These are phyloP conservation scores for Eimeria brunetti DNA, from an alignment of 169 alveolate genomes.

Conservation along the genomic window DNA sequence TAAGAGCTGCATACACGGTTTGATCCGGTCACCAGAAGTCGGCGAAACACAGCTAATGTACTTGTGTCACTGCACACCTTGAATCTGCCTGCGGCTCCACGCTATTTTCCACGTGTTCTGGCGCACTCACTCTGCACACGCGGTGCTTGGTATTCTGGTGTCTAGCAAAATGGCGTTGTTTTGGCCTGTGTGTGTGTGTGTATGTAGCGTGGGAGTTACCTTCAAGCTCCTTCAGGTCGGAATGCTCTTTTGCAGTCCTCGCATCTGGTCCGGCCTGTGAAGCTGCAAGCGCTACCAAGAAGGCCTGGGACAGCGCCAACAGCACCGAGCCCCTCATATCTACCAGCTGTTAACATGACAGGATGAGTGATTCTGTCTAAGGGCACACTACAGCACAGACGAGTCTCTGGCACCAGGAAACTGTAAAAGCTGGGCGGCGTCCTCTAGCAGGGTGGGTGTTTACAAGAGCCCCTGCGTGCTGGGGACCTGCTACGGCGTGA, in stretches of 20 bases:
- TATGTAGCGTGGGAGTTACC: conserved; percentile 16
- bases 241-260: neutral
- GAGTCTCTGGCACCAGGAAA: neutral
- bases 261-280: neutral
- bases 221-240: neutral
- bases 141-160: neutral
- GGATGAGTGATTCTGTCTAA: neutral
- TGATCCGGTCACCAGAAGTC: neutral
- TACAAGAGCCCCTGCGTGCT: neutral
- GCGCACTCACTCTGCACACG: neutral
- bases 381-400: neutral
- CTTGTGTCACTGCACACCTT: neutral
- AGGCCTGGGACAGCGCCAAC: conserved; percentile 35
- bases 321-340: conserved; percentile 53
- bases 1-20: neutral
- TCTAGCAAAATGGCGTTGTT: neutral
- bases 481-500: neutral
- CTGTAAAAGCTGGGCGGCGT: neutral
- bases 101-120: neutral
- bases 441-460: neutral
- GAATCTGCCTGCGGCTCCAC: neutral
- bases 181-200: neutral
- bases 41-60: neutral
- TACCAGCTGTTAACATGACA: neutral
- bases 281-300: conserved; percentile 38